A percentile compares a stretch with the other conserved stretches of the same genome.
These are phyloP conservation scores for Candida sojae DNA, from an alignment of 1,139 yeast genomes.

Conservation along the genomic window DNA sequence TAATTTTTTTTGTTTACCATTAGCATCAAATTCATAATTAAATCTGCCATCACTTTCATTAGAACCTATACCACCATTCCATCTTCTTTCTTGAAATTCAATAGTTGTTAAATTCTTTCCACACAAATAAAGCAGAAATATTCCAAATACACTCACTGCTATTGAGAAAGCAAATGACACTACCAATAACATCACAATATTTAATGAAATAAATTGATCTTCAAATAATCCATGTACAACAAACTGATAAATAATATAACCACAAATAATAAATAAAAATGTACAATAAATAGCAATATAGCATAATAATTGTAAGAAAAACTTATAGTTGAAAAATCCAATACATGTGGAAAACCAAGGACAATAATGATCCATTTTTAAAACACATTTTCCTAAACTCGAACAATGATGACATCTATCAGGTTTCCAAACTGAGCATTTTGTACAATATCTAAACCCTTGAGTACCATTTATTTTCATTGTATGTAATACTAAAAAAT, in stretches of 20 bases:
- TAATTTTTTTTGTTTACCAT: slow-evolving; percentile 27
- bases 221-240: slow-evolving; percentile 42
- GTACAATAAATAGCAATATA: slow-evolving; percentile 56
- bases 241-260: slow-evolving; percentile 49
- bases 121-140: slow-evolving; percentile 62
- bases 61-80: slow-evolving; percentile 48
- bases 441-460: slow-evolving; percentile 40
- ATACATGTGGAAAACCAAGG: slow-evolving; percentile 96
- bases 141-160: slow-evolving; percentile 59
- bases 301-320: slow-evolving; percentile 67
- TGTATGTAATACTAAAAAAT: slow-evolving; percentile 19
- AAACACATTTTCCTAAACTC: slow-evolving; percentile 65
- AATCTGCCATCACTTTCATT: slow-evolving; percentile 16
- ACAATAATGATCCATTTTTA: slow-evolving; percentile 90
- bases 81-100: slow-evolving; percentile 64
- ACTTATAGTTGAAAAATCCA: slow-evolving; percentile 80
- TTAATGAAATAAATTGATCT: slow-evolving; percentile 52
- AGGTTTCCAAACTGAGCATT: slow-evolving; percentile 89
- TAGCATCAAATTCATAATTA: slow-evolving; percentile 40
- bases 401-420: slow-evolving; percentile 94
- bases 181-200: slow-evolving; percentile 60
- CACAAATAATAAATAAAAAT: slow-evolving; percentile 37
- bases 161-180: slow-evolving; percentile 64
- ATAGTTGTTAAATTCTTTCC: slow-evolving; percentile 74
- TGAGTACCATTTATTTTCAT: slow-evolving; percentile 15